Evolutionary conservation across 352 stramenopile genomes (phyloP).

Genomic region (Globisporangium alternatum): DNA sequence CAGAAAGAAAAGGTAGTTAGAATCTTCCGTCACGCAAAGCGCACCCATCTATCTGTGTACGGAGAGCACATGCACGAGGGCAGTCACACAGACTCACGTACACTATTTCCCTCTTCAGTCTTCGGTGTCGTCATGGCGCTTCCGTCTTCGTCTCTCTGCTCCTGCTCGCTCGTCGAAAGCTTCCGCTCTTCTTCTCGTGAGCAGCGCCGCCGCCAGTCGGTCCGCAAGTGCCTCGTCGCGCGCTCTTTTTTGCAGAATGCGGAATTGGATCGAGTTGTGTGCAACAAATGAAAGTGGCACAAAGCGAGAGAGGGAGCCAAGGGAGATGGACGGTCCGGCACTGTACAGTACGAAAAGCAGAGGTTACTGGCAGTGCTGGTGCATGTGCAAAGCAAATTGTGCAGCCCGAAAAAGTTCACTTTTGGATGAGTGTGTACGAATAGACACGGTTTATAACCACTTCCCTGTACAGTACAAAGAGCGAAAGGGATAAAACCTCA

Average conservation of each 20-base stretch:
- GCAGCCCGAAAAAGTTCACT: too few relatives aligned
- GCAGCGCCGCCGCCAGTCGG: neutral
- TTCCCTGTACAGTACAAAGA: neutral
- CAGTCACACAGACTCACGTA: conserved; percentile 19
- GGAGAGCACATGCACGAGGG: neutral
- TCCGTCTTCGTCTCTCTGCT: neutral
- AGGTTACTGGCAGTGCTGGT: too few relatives aligned
- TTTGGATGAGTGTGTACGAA: too few relatives aligned
- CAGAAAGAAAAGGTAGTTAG: conserved; percentile 1
- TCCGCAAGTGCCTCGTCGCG: conserved; percentile 1
- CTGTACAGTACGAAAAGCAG: neutral
- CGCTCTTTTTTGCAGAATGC: neutral
- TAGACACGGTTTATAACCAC: too few relatives aligned
- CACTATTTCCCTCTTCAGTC: conserved; percentile 77
- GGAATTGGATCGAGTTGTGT: neutral
- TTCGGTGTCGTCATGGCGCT: conserved; percentile 65
- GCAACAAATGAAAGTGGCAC: conserved; percentile 6
- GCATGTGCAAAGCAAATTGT: too few relatives aligned
- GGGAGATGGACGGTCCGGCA: neutral
- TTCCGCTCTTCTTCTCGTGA: neutral
- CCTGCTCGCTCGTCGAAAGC: neutral
- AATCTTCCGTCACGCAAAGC: neutral
- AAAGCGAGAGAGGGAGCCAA: neutral
- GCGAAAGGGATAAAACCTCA: too few relatives aligned
- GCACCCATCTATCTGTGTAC: conserved; percentile 3